Evolutionary conservation across 331 rosid species (phyloP).

Genomic region (Malus hybrid): DNA sequence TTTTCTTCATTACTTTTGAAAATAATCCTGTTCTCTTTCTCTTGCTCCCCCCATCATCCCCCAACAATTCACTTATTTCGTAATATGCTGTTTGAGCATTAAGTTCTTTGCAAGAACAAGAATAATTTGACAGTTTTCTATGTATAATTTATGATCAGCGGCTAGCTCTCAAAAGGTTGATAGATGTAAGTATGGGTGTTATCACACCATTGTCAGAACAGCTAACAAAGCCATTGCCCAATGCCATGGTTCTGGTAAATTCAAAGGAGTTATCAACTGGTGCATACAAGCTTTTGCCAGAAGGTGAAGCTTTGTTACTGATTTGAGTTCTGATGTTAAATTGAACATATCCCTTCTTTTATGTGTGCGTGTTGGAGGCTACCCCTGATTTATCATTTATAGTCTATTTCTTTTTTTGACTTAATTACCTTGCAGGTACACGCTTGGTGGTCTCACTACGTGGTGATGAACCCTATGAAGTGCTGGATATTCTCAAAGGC

Average conservation of each 20-base stretch:
- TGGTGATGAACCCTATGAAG: slow-evolving; percentile 82
- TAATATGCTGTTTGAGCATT: slow-evolving; percentile 2
- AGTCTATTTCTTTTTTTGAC: slow-evolving; percentile 9
- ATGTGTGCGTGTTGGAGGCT: background rate
- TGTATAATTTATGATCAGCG: slow-evolving; percentile 46
- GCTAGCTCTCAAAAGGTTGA: slow-evolving; percentile 82
- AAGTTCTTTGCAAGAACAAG: background rate
- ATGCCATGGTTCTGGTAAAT: slow-evolving; percentile 89
- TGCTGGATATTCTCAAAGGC: slow-evolving; percentile 62
- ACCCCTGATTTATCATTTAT: background rate
- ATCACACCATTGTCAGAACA: slow-evolving; percentile 88
- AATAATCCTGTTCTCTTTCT: background rate
- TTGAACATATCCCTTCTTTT: background rate
- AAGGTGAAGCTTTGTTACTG: slow-evolving; percentile 35
- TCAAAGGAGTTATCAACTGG: slow-evolving; percentile 77
- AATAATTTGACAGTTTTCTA: slow-evolving; percentile 5
- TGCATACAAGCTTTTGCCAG: slow-evolving; percentile 86
- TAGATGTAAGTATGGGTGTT: slow-evolving; percentile 83
- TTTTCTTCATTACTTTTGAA: background rate
- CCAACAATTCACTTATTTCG: background rate
- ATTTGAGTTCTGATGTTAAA: background rate
- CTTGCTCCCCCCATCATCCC: background rate
- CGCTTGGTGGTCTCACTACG: slow-evolving; percentile 83
- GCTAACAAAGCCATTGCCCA: slow-evolving; percentile 88
- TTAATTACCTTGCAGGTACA: slow-evolving; percentile 50